Evolutionary conservation across 2,329 filamentous ascomycete species (phyloP), one percentile per base, ranked within the genome.

Genomic region (Torrubiella hemipterigena): DNA sequence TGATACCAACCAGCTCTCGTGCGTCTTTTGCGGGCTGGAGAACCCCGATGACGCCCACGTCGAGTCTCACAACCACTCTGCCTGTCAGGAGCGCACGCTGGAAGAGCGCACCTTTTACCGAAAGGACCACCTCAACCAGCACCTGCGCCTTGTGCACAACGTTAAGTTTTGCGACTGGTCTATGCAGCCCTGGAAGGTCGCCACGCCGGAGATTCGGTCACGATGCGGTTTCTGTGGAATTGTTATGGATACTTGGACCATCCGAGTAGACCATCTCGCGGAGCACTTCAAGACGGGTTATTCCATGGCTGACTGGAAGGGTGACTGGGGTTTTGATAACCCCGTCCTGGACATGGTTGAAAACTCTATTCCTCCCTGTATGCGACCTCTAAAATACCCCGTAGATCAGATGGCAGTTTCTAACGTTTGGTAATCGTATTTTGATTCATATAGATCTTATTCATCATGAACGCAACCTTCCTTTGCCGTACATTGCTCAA

Each of bases 301-400:
- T 40, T 72, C 68, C 44, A 79, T 79, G 73, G 69, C 67, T 39
- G 70, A 77, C 51, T 79, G 74, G 74, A 74, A 76, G 61, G 74
- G 74, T 57, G 73, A 75, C 52, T 77, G 73, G 73, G 74, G 74
- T 61, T 77, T 79, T 39, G 73, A 77, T 33, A 56, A 58, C 17
- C 65, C 69, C 21, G 65, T 78, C 25, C 57, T 75, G 42, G 62
- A 73, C 38, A 67, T 77, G 59, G 67, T 78, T 44, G 73, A 78
- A 51, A 77, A 77, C 46, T 73, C 72, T 28, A 75, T 79, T 35
- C 74, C 73, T 32, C 73, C 73, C 30, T 77, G 70, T 74, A 64
- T 59, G 67, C 56, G 55, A 48, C 49, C 48, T 44, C 38, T 52
- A 29, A 48, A 45, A 35, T 52, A 47, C 51, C 47, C 49, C 37